A percentile compares a stretch with the other conserved stretches of the same genome.
These are phyloP conservation scores for Kwoniella dendrophila DNA, from an alignment of 768 basidiomycete species.

Conservation along the genomic window DNA sequence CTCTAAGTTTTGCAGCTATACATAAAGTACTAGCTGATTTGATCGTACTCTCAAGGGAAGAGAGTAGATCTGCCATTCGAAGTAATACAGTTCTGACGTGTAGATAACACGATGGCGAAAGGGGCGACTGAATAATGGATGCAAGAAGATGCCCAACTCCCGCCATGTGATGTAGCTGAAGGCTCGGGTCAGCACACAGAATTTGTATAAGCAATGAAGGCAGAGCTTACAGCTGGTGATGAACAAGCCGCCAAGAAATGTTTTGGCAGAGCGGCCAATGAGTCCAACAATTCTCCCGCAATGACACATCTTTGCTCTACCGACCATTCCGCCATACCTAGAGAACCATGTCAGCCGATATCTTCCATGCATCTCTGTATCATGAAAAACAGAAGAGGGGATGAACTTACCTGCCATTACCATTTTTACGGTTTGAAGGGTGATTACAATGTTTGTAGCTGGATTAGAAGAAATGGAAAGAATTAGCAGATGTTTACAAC, in stretches of 20 bases:
- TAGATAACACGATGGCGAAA: conserved; percentile 37
- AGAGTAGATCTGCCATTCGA: conserved; percentile 41
- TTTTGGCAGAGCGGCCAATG: conserved; percentile 39
- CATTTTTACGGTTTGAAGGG: conserved; percentile 47
- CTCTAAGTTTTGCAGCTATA: conserved; percentile 16
- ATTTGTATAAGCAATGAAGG: no score
- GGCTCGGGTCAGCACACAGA: neutral
- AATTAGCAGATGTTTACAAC: neutral
- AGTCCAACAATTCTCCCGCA: conserved; percentile 48
- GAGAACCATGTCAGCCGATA: no score
- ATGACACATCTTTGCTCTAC: conserved; percentile 45
- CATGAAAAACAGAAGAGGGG: no score
- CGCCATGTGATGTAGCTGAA: conserved; percentile 45
- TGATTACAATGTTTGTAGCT: conserved; percentile 46
- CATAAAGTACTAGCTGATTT: conserved; percentile 10
- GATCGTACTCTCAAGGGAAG: conserved; percentile 30
- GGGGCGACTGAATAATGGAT: conserved; percentile 39
- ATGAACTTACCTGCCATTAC: conserved; percentile 44
- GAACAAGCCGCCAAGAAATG: conserved; percentile 40
- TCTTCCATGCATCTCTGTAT: no score
- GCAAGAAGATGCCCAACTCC: conserved; percentile 51
- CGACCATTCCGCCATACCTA: conserved; percentile 29
- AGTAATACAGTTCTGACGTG: conserved; percentile 44
- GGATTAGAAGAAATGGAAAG: neutral
- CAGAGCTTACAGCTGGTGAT: conserved; percentile 34